phyloP scores from a whole-genome alignment of 2,329 filamentous ascomycete genomes.

The Colletotrichum sp. region DNA sequence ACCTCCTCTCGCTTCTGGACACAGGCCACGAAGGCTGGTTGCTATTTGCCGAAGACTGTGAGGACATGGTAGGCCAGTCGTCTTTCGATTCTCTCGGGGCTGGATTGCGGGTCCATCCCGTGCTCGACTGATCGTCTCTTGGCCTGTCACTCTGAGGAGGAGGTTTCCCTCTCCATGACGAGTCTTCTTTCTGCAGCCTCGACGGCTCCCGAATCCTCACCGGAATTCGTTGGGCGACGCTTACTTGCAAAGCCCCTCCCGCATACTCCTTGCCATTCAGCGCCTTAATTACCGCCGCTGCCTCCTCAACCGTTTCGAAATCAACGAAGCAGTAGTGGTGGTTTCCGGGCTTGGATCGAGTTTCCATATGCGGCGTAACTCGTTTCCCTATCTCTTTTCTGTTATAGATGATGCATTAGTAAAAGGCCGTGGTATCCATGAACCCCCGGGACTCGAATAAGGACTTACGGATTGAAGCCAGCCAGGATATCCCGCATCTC shows the following conservation, averaged over 20 bases:
- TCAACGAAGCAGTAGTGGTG: slow-evolving; percentile 73
- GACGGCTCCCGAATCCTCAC: background rate
- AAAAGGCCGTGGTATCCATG: fast-evolving
- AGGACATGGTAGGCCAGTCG: background rate
- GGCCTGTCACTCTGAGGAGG: background rate
- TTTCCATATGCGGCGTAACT: slow-evolving; percentile 64
- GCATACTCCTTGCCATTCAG: slow-evolving; percentile 38
- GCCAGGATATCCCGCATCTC: slow-evolving; percentile 53
- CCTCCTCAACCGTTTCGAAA: slow-evolving; percentile 59
- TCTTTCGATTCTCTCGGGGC: background rate
- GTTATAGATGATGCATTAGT: slow-evolving; percentile 25
- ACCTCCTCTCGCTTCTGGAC: fast-evolving
- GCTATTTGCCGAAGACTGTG: background rate
- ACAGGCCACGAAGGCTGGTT: background rate
- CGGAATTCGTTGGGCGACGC: background rate
- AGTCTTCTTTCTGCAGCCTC: background rate
- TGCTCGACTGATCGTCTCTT: background rate
- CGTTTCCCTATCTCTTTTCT: slow-evolving; percentile 46
- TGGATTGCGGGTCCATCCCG: background rate
- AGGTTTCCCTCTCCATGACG: background rate
- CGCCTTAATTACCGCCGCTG: slow-evolving; percentile 51
- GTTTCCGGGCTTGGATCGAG: slow-evolving; percentile 53
- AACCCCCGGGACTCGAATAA: fast-evolving
- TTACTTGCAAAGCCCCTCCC: slow-evolving; percentile 7
- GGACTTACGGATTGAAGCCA: slow-evolving; percentile 46